A percentile compares a stretch with the other conserved stretches of the same genome.
These are phyloP conservation scores for Colletotrichum sp. DNA, from an alignment of 2,329 filamentous ascomycete species.

Conservation along the genomic window DNA sequence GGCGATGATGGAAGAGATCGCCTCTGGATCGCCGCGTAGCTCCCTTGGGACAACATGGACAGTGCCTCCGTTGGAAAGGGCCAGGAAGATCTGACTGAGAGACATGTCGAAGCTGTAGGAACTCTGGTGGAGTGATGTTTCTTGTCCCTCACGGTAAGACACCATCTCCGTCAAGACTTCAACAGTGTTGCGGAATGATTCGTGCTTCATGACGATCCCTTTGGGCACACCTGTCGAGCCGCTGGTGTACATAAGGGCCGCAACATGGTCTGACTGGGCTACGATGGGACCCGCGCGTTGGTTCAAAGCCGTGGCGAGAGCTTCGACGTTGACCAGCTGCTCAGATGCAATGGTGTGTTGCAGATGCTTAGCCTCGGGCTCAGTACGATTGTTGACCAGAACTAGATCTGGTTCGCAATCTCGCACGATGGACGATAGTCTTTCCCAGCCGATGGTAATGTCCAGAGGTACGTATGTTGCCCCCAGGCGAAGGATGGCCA, in stretches of 20 bases:
- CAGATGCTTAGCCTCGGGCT: neutral
- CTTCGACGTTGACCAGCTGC: neutral
- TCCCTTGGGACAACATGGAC: slow-evolving; percentile 35
- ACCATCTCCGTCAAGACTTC: neutral
- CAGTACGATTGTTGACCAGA: slow-evolving; percentile 14
- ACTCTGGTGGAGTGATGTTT: slow-evolving; percentile 40
- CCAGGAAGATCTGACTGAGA: slow-evolving; percentile 37
- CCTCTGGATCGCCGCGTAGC: slow-evolving; percentile 34
- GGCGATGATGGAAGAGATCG: slow-evolving; percentile 37
- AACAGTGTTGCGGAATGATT: slow-evolving; percentile 30
- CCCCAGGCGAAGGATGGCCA: slow-evolving; percentile 44
- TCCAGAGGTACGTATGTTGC: slow-evolving; percentile 47
- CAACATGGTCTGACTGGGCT: neutral
- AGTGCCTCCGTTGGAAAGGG: slow-evolving; percentile 38
- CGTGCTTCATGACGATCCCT: slow-evolving; percentile 38
- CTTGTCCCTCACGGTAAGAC: slow-evolving; percentile 20
- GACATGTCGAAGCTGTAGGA: slow-evolving; percentile 46
- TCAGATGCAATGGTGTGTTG: neutral
- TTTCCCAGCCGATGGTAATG: slow-evolving; percentile 25
- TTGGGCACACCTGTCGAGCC: slow-evolving; percentile 42
- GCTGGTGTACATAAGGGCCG: slow-evolving; percentile 35
- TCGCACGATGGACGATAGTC: slow-evolving; percentile 33
- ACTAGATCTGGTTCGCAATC: slow-evolving; percentile 32
- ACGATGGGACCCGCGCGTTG: neutral
- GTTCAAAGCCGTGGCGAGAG: neutral